Conservation (phyloP, 1,284 basidiomycete genomes). For the Trichosporon coremiiforme region DNA sequence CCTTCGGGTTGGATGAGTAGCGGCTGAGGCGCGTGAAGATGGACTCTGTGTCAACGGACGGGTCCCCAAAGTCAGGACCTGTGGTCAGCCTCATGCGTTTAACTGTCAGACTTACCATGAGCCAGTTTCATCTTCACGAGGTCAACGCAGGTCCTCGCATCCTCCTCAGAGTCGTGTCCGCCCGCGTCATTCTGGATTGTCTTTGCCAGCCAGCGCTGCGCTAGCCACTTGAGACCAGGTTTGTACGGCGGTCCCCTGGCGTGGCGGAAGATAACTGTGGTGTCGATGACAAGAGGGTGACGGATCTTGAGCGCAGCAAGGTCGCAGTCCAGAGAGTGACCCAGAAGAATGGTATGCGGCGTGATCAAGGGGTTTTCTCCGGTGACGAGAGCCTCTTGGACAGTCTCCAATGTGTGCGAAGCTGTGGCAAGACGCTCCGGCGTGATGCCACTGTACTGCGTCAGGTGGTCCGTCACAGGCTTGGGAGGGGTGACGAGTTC, state of each 20-base stretch:
- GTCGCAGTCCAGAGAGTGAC: slow-evolving; percentile 90
- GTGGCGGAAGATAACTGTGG: slow-evolving; percentile 82
- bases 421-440: slow-evolving; percentile 67
- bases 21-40: slow-evolving; percentile 80
- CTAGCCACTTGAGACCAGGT: slow-evolving; percentile 87
- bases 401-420: slow-evolving; percentile 72
- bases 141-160: slow-evolving; percentile 81
- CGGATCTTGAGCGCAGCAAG: slow-evolving; percentile 78
- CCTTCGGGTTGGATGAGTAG: slow-evolving; percentile 27
- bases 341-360: slow-evolving; percentile 80
- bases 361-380: slow-evolving; percentile 59
- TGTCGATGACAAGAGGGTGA: slow-evolving; percentile 84
- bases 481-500: slow-evolving; percentile 80
- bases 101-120: slow-evolving; percentile 59
- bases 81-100: background rate
- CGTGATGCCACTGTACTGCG: slow-evolving; percentile 91
- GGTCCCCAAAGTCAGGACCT: slow-evolving; percentile 80
- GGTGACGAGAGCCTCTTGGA: slow-evolving; percentile 69
- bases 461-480: slow-evolving; percentile 82
- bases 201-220: slow-evolving; percentile 81
- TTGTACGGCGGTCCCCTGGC: slow-evolving; percentile 86
- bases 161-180: slow-evolving; percentile 89
- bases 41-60: slow-evolving; percentile 73
- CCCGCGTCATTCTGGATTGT: slow-evolving; percentile 75
- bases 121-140: slow-evolving; percentile 76